Conservation (phyloP, 208 protist genomes). For the Acanthamoeba sp. region DNA sequence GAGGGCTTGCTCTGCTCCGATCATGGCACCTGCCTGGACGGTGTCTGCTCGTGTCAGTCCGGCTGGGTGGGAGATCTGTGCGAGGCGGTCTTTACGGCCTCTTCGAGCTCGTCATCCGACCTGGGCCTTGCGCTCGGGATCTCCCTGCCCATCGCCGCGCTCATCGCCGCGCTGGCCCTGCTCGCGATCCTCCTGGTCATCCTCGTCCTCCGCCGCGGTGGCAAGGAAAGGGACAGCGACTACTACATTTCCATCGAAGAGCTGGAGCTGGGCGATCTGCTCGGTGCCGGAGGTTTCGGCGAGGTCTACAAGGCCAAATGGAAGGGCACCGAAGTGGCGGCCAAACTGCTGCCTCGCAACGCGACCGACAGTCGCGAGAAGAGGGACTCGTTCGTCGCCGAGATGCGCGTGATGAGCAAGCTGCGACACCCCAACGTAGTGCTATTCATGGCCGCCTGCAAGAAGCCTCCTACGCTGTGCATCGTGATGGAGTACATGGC, state of each 20-base stretch:
- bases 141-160: background rate
- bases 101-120: background rate
- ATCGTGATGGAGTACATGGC: no score
- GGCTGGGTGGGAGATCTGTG: background rate
- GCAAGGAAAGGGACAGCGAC: background rate
- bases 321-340: constrained; percentile 16
- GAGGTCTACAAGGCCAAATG: constrained; percentile 53
- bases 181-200: background rate
- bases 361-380: constrained; percentile 26
- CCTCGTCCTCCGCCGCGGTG: background rate
- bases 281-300: constrained; percentile 58
- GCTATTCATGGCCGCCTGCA: constrained; percentile 83
- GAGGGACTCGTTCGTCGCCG: constrained; percentile 77
- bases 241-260: background rate
- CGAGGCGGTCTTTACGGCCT: background rate
- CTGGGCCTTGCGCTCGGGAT: background rate
- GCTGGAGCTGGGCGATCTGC: background rate
- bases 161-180: background rate
- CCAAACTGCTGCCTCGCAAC: constrained; percentile 35
- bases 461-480: no score
- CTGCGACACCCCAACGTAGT: constrained; percentile 84
- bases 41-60: background rate
- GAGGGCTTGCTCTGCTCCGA: no score
- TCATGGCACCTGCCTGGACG: background rate
- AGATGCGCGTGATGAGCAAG: constrained; percentile 82